Conservation (phyloP, 108 stramenopile species). For the Asterionellopsis glacialis region DNA sequence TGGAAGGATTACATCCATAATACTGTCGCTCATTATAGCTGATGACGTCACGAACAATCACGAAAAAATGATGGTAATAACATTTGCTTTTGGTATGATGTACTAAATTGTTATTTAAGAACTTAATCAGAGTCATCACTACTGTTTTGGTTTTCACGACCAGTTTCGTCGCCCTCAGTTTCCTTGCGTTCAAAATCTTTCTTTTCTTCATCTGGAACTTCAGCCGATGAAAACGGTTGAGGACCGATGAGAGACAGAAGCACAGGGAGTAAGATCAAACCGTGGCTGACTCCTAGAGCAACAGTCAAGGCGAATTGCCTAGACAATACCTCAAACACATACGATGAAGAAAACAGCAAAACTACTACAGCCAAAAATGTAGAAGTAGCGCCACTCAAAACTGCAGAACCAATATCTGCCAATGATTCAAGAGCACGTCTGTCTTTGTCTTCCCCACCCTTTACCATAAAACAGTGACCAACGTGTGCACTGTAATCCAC, state of each 20-base stretch:
- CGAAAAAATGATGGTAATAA: no score
- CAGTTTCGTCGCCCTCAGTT: no score
- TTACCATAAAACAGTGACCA: constrained; percentile 72
- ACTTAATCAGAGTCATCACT: no score
- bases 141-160: no score
- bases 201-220: constrained; percentile 15
- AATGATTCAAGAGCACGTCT: constrained; percentile 44
- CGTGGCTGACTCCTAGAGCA: constrained; percentile 53
- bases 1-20: no score
- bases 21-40: no score
- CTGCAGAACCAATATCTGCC: constrained; percentile 71
- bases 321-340: constrained; percentile 62
- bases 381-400: constrained; percentile 62
- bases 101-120: no score
- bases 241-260: constrained; percentile 56
- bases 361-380: constrained; percentile 81
- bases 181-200: no score
- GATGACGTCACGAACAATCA: no score
- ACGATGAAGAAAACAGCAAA: constrained; percentile 43
- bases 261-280: constrained; percentile 60
- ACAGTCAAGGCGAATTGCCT: constrained; percentile 69
- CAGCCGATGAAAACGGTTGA: constrained; percentile 43
- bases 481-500: constrained; percentile 87
- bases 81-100: no score
- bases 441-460: constrained; percentile 59